Evolutionary conservation across 2,329 filamentous ascomycete species (phyloP), one percentile per base, ranked within the genome.

Genomic region (Penicillium sp.): DNA sequence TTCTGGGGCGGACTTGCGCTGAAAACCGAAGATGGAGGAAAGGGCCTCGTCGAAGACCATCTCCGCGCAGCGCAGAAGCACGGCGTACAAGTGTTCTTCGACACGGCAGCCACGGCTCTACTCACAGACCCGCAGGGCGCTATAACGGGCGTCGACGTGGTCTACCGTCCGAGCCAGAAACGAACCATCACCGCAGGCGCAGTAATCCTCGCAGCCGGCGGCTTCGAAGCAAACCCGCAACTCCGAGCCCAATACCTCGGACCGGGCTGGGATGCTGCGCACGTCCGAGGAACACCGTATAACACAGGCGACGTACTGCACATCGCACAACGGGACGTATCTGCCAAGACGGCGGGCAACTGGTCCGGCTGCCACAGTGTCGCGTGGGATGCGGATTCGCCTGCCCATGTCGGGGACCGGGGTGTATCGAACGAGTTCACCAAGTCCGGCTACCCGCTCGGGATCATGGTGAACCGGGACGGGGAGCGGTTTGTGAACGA

Each of bases 1-100:
- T 88, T 88, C 64, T 88, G 84, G 84, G 85, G 85, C 10, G 85
- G 85, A 0, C 68, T 88, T 63, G 75, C 74, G n/a, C 67, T 87
- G 30, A 83, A 79, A 61, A 83, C 80, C 0, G 62, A 81, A 45
- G 79, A 83, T 55, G 82, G 82, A 1, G 84, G 84, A 0, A 84
- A 84, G 57, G 81, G 83, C 0, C 68, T 87, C 5, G 76, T 85
- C 3, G 63, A 74, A 22, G 76, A 81, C 53, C 73, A 82, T 54
- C 66, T 67, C 24, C 61, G 63, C 2, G 75, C 75, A 1, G 82
- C 80, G 0, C 55, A 58, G 38, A 64, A 60, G 8, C 65, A 72
- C 7, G 77, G 77, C 1, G 67, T 85, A 2, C 54, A 66, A 2
- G 65, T 82, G 0, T 69, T 67, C 39, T 83, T 76, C 58, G 75